A percentile compares a stretch with the other conserved stretches of the same genome.
These are phyloP conservation scores for Stephanodiscus minutulus DNA, from an alignment of 108 stramenopile species.

Conservation along the genomic window DNA sequence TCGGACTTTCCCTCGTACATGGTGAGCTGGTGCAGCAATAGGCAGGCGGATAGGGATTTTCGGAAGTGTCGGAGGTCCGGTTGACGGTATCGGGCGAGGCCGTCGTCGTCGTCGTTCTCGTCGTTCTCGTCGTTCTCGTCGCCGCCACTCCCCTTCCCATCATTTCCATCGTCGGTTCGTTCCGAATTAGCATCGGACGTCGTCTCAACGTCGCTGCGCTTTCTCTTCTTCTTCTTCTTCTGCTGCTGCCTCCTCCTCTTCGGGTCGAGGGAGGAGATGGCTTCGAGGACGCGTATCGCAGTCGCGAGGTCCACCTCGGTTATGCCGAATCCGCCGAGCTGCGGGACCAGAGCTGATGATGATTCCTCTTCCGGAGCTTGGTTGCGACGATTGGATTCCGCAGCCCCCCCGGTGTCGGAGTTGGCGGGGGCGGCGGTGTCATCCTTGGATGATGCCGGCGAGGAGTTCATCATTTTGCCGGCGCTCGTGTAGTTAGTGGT, in stretches of 20 bases:
- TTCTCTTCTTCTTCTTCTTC: constrained; percentile 18
- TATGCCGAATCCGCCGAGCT: constrained; percentile 38
- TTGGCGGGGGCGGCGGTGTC: not conserved
- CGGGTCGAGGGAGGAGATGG: constrained; percentile 54
- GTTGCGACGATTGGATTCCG: not conserved
- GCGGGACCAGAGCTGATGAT: constrained; percentile 5
- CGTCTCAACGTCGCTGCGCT: not conserved
- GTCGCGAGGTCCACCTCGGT: constrained; percentile 51
- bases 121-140: constrained; percentile 4
- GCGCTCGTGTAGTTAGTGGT: too few relatives aligned
- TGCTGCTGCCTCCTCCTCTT: constrained; percentile 17
- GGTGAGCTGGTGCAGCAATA: constrained; percentile 60
- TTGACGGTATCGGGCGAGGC: constrained; percentile 49
- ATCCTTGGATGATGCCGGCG: not conserved
- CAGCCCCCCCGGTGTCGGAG: not conserved
- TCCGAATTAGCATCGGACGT: not conserved
- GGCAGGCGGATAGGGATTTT: constrained; percentile 66
- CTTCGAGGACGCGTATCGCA: constrained; percentile 60
- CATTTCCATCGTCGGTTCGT: constrained; percentile 3
- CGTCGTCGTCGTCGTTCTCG: constrained; percentile 27
- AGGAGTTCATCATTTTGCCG: too few relatives aligned
- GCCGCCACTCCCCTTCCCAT: constrained; percentile 1
- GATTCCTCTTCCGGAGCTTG: not conserved
- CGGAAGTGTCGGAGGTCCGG: constrained; percentile 69
- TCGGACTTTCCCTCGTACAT: constrained; percentile 71